A percentile compares a stretch with the other conserved stretches of the same genome.
Conservation (phyloP, 2,329 filamentous ascomycete genomes). For the Orbilia javanica region DNA sequence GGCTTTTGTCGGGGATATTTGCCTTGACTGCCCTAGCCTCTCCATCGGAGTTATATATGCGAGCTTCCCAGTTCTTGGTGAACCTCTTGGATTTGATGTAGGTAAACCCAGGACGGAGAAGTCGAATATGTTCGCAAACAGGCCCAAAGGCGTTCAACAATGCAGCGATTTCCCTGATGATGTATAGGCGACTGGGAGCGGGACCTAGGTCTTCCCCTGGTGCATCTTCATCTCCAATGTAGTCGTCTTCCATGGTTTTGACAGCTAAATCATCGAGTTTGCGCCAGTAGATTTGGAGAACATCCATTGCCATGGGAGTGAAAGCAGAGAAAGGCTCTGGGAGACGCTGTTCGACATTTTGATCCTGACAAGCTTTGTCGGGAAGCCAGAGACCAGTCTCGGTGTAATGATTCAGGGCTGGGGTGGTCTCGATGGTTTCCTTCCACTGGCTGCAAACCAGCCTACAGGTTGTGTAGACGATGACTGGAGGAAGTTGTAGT, state of each 20-base stretch:
- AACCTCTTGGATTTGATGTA: conserved; percentile 18
- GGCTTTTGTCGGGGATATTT: neutral
- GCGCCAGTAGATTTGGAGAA: conserved; percentile 32
- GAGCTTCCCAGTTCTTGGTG: conserved; percentile 31
- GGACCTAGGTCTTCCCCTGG: neutral
- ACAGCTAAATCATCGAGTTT: conserved; percentile 24
- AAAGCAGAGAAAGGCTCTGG: conserved; percentile 16
- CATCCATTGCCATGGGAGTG: conserved; percentile 35
- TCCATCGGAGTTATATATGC: conserved; percentile 1
- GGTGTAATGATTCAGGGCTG: conserved; percentile 27
- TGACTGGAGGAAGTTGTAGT: conserved; percentile 33
- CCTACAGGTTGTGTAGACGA: conserved; percentile 30
- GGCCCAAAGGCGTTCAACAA: conserved; percentile 1
- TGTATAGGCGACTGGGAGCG: conserved; percentile 3
- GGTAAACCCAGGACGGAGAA: conserved; percentile 19
- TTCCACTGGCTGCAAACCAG: conserved; percentile 33
- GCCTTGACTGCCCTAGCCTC: conserved; percentile 1
- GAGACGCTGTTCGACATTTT: conserved; percentile 2
- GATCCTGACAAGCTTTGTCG: neutral
- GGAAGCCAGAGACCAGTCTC: conserved; percentile 37
- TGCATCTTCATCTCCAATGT: neutral
- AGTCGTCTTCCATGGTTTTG: conserved; percentile 8
- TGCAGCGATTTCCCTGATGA: conserved; percentile 13
- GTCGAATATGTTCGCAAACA: conserved; percentile 5
- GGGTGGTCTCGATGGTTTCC: conserved; percentile 25